phyloP scores from a whole-genome alignment of 2,329 filamentous ascomycete species.

The Colletotrichum spinosum region DNA sequence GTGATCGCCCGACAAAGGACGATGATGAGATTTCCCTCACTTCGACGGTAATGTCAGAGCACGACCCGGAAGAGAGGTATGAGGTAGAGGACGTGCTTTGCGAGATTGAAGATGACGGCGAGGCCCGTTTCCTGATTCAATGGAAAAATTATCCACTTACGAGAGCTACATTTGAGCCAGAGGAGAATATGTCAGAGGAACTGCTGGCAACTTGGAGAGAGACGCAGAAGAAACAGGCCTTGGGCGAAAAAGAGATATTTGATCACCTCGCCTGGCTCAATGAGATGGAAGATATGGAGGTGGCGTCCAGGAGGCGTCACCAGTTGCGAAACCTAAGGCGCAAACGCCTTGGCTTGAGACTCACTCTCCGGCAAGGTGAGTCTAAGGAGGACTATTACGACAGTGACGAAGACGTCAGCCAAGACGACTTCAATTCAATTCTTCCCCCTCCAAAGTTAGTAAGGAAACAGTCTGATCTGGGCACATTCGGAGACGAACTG shows the following conservation, averaged over 20 bases:
- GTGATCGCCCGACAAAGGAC: constrained; percentile 31
- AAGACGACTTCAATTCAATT: constrained; percentile 31
- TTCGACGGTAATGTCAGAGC: constrained; percentile 47
- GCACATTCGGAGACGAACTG: neutral
- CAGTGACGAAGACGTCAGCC: constrained; percentile 25
- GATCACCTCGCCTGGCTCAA: constrained; percentile 48
- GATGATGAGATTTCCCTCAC: constrained; percentile 47
- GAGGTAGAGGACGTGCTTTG: constrained; percentile 58
- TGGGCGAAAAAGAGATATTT: constrained; percentile 49
- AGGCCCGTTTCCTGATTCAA: constrained; percentile 48
- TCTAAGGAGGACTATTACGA: constrained; percentile 30
- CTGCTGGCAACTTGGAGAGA: constrained; percentile 58
- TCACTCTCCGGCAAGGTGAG: constrained; percentile 33
- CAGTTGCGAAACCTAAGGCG: constrained; percentile 29
- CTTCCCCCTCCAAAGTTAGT: constrained; percentile 31
- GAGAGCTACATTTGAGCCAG: constrained; percentile 64
- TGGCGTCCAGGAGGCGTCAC: constrained; percentile 20
- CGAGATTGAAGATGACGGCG: constrained; percentile 39
- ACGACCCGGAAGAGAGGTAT: constrained; percentile 59
- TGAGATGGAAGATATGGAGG: constrained; percentile 32
- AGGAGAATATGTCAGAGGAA: constrained; percentile 52
- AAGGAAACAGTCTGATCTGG: neutral
- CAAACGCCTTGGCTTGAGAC: constrained; percentile 19
- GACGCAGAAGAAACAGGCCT: constrained; percentile 50
- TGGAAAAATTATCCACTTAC: constrained; percentile 51